Base-by-base conservation (phyloP, 192 early-diverging fungal genomes). In the Linnemannia hyalina region DNA sequence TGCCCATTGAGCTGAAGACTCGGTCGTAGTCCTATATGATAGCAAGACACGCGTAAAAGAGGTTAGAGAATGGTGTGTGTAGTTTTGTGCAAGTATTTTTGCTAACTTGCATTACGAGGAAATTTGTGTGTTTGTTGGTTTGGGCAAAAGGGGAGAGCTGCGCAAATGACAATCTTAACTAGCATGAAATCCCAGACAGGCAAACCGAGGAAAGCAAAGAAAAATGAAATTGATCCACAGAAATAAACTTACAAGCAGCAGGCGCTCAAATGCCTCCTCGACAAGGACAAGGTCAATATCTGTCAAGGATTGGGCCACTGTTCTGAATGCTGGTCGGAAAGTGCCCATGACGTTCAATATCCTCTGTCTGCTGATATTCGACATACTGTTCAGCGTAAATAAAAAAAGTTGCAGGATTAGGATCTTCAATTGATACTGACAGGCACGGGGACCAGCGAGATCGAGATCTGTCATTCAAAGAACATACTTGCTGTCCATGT, bases 241-340 rank as follows among this genome's bases (percentile, higher is more conserved):
- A 29, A 70, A 47, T 40, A 76, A 69, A 75, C 85, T 46, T 89
- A 93, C 92, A 49, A 98, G 91, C 68, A 99, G 90, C 72, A 98
- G 90, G 36, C 98, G 91, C 90, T 99, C 98, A 90, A 99, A 99
- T 26, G 95, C 94, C 89, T 98, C 98, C 88, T 99, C 98, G 1
- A 99, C 97, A 79, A 98, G 87, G 54, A 99, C 94, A 80, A 99
- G 88, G 88, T 99, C 98, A 77, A 97, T 93, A 89, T 99, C 98
- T 1, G 97, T 98, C 70, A 99, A 89, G 20, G 93, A 92, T 88
- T 97, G 97, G 4, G 97, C 97, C 10, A 98, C 94, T 40, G 91
- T 91, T 41, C 97, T 93, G 89, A 99, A 98, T 23, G 93, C 92
- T 6, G 98, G 98, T 57, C 97, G 90, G 88, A 99, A 98, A 13